Conservation (phyloP, 2,329 filamentous ascomycete species). For the Colletotrichum tabaci region DNA sequence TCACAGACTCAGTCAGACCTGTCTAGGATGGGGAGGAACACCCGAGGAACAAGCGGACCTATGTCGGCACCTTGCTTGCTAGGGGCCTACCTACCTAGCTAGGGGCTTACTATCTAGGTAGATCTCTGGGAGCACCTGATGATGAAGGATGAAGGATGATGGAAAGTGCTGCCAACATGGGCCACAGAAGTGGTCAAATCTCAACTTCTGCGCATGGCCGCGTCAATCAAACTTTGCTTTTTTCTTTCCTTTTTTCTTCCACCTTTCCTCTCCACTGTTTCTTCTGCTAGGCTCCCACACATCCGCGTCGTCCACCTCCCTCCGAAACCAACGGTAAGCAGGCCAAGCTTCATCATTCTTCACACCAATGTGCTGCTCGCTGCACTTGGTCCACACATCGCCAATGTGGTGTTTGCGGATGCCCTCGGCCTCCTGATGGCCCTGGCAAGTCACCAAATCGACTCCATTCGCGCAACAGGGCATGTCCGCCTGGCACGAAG, state of each 20-base stretch:
- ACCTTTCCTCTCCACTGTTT: conserved; percentile 7
- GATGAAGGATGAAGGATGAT: too few relatives aligned
- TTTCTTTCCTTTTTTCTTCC: conserved; percentile 17
- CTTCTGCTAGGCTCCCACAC: conserved; percentile 9
- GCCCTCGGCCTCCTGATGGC: background rate
- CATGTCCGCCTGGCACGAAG: background rate
- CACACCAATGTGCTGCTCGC: conserved; percentile 18
- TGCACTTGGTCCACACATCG: conserved; percentile 3
- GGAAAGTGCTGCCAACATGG: background rate
- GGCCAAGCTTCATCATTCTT: conserved; percentile 28
- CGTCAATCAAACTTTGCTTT: conserved; percentile 33
- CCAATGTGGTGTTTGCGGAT: background rate
- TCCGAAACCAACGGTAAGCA: conserved; percentile 37
- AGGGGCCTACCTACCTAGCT: too few relatives aligned
- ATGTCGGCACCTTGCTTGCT: too few relatives aligned
- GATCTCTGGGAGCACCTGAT: background rate
- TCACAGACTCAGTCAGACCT: background rate
- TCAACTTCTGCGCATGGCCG: conserved; percentile 33
- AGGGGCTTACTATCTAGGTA: too few relatives aligned
- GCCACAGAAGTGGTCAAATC: conserved; percentile 30
- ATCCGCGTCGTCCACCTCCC: conserved; percentile 15
- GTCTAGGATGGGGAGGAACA: background rate
- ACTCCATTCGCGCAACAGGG: background rate
- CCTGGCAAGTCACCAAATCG: background rate
- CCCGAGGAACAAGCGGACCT: background rate